phyloP scores from a whole-genome alignment of 768 basidiomycete species.

The Boletus insuetus region DNA sequence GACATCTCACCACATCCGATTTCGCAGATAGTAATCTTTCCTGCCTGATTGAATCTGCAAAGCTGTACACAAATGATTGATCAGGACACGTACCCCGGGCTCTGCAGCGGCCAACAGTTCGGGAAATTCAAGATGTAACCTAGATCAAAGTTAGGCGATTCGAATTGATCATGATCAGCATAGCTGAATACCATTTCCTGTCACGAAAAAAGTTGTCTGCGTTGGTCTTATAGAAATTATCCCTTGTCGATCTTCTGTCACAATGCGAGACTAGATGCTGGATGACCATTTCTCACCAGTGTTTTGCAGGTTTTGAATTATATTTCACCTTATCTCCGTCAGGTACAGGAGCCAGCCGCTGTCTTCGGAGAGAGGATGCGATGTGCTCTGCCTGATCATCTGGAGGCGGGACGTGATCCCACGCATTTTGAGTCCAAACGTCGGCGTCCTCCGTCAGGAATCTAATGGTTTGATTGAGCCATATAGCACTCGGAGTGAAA shows the following conservation, averaged over 20 bases:
- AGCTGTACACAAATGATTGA: neutral
- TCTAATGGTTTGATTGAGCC: constrained; percentile 33
- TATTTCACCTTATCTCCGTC: constrained; percentile 68
- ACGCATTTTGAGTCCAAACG: constrained; percentile 86
- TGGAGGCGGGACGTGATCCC: constrained; percentile 88
- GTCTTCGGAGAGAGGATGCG: constrained; percentile 62
- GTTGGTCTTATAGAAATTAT: constrained; percentile 89
- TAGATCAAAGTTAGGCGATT: constrained; percentile 24
- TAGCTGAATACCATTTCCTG: constrained; percentile 67
- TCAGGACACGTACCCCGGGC: constrained; percentile 48
- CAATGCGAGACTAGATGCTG: constrained; percentile 26
- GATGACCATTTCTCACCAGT: constrained; percentile 51
- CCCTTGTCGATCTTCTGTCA: constrained; percentile 53
- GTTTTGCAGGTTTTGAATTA: constrained; percentile 67
- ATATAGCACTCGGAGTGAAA: neutral
- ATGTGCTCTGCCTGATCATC: constrained; percentile 78
- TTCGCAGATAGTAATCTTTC: constrained; percentile 74
- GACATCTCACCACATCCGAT: constrained; percentile 77
- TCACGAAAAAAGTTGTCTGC: constrained; percentile 90
- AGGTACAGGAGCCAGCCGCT: constrained; percentile 71
- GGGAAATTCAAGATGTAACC: constrained; percentile 93
- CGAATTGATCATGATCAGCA: neutral
- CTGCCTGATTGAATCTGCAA: constrained; percentile 53
- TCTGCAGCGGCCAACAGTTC: constrained; percentile 74
- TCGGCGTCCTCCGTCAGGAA: constrained; percentile 68